Base-by-base conservation (phyloP, 768 basidiomycete species). In the Agaricus subrufescens region DNA sequence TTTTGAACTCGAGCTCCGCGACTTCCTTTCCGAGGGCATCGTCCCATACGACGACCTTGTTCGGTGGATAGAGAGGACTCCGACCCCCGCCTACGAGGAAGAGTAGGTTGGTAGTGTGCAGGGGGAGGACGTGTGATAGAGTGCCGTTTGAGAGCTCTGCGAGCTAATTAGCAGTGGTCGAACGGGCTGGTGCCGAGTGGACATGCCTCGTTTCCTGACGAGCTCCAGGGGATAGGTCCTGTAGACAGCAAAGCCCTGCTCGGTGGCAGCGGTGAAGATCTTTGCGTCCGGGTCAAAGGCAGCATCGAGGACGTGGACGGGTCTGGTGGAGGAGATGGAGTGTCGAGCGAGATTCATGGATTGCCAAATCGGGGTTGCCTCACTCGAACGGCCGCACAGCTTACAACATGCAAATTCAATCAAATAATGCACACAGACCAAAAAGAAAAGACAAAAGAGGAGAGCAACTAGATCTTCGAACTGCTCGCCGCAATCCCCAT, bases 31-130 rank as follows among this genome's bases (percentile, higher is more conserved):
- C 83, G 3, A 81, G 71, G 3, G 78, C 80, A 71, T 92, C 92
- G 69, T 95, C 89, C 91, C 91, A 95, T 52, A 96, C 68, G 60
- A 95, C 78, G 52, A 94, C 89, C 73, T 96, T 95, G 72, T 95
- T 95, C 29, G 88, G 89, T 29, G 94, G 89, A 71, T 94, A 95
- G 9, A 87, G 80, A 30, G 93, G 93, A 67, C 89, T 93, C 53
- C 85, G 81, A 39, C 93, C 91, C 45, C 93, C 93, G 48, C 93
- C 93, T 53, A 94, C 76, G 46, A 95, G 83, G 69, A 94, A 93
- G 48, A 94, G 75, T 23, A 95, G 73, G 57, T 91, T 92, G 10
- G 91, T 86, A 10, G 85, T 80, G 65, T 94, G 91, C 54, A 91
- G 73, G 2, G 93, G 93, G 12, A 91, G 78, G 15, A 82, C 88